Base-by-base conservation (phyloP, 345 rosid species). In the Toxicodendron radicans region DNA sequence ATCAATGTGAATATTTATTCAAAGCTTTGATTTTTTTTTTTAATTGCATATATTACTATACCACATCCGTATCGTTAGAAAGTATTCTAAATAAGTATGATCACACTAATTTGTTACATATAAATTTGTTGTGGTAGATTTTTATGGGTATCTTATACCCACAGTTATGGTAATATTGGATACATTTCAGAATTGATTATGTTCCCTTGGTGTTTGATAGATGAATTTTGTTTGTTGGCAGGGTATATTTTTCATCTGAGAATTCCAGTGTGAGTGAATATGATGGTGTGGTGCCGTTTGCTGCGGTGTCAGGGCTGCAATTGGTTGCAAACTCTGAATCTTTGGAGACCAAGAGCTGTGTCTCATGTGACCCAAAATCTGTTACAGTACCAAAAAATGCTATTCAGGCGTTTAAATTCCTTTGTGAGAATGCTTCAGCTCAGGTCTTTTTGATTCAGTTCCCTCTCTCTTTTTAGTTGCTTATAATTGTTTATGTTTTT, bases 381-480 rank as follows among this genome's bases (percentile, higher is more conserved):
- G 17, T 53, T 69, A 45, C 86, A 33, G 80, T 70, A 65, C 87
- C 92, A 61, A 79, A 75, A 30, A 73, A 71, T 89, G 94, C 95
- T 14, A 46, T 86, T 27, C 81, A 75, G 69, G 97, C 95, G 3
- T 90, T 94, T 75, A 33, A 71, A 58, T 75, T 91, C 76, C 85
- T 94, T 5, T 84, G 78, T 76, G 90, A 87, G 65, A 86, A 80
- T 77, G 66, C 97, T 17, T 87, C 84, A 8, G 91, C 85, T 10
- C 89, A 88, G 95, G 95, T 81, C 67, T 24, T 58, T 81, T 66
- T 24, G 63, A 58, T 56, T 63, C 10, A 32, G n/a, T 11, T 66
- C 30, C n/a, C 60, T 66, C 3, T 41, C 18, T 58, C 11, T 46
- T 46, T 46, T 46, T 9, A 46, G 51, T 46, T 35, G 51, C 13